Percentiles rank a stretch among this genome's conserved stretches.
phyloP scores from a whole-genome alignment of 345 rosid genomes.

The Theobroma cacao region DNA sequence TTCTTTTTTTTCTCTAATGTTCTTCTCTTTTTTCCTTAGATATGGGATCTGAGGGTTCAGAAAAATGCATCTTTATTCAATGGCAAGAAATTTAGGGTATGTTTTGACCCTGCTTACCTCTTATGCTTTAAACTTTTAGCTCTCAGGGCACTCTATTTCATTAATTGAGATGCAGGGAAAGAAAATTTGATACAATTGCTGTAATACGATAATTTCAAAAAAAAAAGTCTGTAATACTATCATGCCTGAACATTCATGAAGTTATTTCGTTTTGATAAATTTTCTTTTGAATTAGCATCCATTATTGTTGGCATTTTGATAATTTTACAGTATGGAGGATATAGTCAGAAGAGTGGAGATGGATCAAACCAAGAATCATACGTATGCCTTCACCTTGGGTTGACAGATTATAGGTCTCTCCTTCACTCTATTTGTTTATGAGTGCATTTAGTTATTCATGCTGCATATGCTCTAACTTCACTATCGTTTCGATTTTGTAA shows the following conservation, averaged over 20 bases:
- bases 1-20: neutral
- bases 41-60: slow-evolving; percentile 65
- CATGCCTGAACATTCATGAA: neutral
- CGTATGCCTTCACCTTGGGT: slow-evolving; percentile 70
- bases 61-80: slow-evolving; percentile 62
- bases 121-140: neutral
- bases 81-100: slow-evolving; percentile 86
- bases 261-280: neutral
- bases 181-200: neutral
- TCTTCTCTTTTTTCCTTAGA: slow-evolving; percentile 26
- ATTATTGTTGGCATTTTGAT: neutral
- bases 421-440: slow-evolving; percentile 7
- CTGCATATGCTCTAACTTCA: neutral
- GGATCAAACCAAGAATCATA: slow-evolving; percentile 35
- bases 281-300: neutral
- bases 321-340: slow-evolving; percentile 72
- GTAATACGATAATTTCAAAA: no score
- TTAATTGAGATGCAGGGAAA: neutral
- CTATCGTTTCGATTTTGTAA: slow-evolving; percentile 3
- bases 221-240: no score
- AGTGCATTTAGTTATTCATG: neutral
- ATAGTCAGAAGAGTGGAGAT: slow-evolving; percentile 32
- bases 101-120: neutral
- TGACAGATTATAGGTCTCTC: slow-evolving; percentile 82
- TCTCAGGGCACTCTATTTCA: neutral